Base-by-base conservation (phyloP, 345 rosid genomes). In the Theobroma cacao region DNA sequence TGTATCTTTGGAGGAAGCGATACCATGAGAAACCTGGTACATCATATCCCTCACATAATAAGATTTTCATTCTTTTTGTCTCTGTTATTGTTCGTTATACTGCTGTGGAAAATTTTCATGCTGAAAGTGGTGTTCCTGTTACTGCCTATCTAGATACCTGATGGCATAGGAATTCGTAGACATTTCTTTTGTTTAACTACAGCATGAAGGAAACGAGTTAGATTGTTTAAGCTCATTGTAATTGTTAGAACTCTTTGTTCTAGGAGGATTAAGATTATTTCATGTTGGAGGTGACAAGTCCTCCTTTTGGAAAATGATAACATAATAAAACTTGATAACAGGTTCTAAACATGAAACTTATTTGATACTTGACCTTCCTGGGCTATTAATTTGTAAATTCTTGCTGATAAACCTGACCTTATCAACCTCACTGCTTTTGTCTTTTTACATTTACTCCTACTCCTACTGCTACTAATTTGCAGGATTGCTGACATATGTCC, bases 1-100 rank as follows among this genome's bases (percentile, higher is more conserved):
- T 77, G 34, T 72, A 22, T 55, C 9, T 73, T 55, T 55, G 65
- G 48, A 73, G 76, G 76, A 73, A 55, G 50, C 55, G 48, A 55
- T 18, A 4, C 40, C 75, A 22, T 38, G 22, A 55, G 4, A 73
- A 55, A 55, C 12, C 12, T 34, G 64, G 64, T 73, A 7, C 56
- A 45, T 45, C 55, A 43, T 48, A 65, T 4, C 47, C n/a, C 22
- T 17, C 22, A 50, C 22, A 50, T 22, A 10, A 22, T 40, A 38
- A 66, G 18, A 66, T 31, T 66, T 66, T 31, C 18, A n/a, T 38
- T 65, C 24, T 13, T 65, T 18, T 66, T 66, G 4, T 66, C 41
- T 41, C 17, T 4, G 5, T 22, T 66, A 38, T 38, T 65, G 1
- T 65, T 65, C 48, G n/a, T 36, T 1, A 38, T 47, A 65, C 31